phyloP scores from a whole-genome alignment of 2,329 filamentous ascomycete species.

The Didymosphaeria variabile region DNA sequence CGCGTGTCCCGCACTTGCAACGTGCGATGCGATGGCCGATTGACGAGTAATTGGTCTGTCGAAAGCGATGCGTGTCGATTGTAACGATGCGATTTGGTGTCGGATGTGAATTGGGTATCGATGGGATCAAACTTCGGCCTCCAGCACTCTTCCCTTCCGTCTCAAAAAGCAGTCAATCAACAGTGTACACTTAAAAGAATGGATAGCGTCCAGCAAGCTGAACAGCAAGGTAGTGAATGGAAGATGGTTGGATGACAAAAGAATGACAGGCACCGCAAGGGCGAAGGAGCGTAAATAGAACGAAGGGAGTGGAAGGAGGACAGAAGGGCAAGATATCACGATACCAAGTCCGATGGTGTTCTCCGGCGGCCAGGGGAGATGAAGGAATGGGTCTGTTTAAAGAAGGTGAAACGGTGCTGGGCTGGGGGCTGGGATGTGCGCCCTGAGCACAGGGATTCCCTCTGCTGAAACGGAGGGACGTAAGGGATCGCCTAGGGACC shows the following conservation, averaged over 20 bases:
- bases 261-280: slow-evolving; percentile 41
- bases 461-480: slow-evolving; percentile 42
- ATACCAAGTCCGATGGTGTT: slow-evolving; percentile 34
- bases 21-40: neutral
- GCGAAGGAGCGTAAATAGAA: slow-evolving; percentile 31
- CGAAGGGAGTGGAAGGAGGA: slow-evolving; percentile 27
- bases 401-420: slow-evolving; percentile 46
- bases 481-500: slow-evolving; percentile 33
- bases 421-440: slow-evolving; percentile 28
- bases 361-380: slow-evolving; percentile 40
- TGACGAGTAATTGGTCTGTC: neutral
- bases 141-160: slow-evolving; percentile 32
- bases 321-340: slow-evolving; percentile 39
- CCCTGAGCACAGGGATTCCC: slow-evolving; percentile 24
- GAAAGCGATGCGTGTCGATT: neutral
- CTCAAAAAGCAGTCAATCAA: slow-evolving; percentile 21
- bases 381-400: slow-evolving; percentile 51
- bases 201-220: slow-evolving; percentile 29
- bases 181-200: slow-evolving; percentile 41
- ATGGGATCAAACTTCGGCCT: slow-evolving; percentile 31
- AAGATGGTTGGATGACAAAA: slow-evolving; percentile 34
- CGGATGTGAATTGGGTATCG: slow-evolving; percentile 17
- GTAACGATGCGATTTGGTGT: slow-evolving; percentile 7
- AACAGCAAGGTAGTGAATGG: slow-evolving; percentile 37
- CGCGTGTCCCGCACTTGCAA: neutral